A percentile compares a stretch with the other conserved stretches of the same genome.
Conservation (phyloP, 2,329 filamentous ascomycete genomes). For the Fusarium tricinctum region DNA sequence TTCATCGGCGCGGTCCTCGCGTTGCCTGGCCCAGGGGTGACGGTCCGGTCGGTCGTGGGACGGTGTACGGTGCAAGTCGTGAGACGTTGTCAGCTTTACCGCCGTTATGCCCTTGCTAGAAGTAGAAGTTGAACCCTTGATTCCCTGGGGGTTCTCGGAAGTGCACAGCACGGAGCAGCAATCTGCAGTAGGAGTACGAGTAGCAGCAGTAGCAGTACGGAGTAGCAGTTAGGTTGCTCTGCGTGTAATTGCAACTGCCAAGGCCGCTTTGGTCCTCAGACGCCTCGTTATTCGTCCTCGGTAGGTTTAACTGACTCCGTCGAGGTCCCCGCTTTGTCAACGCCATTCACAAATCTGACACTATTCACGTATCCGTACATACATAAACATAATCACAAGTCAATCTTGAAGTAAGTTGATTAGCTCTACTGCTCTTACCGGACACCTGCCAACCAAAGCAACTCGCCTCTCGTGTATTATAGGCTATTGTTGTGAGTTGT, state of each 20-base stretch:
- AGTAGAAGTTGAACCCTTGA: constrained; percentile 12
- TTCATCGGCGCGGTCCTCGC: constrained; percentile 35
- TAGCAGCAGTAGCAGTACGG: constrained; percentile 2
- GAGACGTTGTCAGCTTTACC: constrained; percentile 44
- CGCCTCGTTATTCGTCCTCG: constrained; percentile 24
- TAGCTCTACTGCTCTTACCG: constrained; percentile 7
- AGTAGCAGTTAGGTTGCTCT: constrained; percentile 10
- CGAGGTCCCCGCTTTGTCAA: constrained; percentile 21
- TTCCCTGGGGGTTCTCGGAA: constrained; percentile 22
- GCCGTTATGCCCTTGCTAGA: constrained; percentile 30
- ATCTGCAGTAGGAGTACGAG: constrained; percentile 23
- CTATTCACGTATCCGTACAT: constrained; percentile 32
- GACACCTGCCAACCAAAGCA: constrained; percentile 15
- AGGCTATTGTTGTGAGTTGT: constrained; percentile 23
- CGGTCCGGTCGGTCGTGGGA: constrained; percentile 36
- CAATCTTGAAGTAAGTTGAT: constrained; percentile 9
- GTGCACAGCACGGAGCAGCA: constrained; percentile 18
- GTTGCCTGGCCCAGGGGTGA: constrained; percentile 45
- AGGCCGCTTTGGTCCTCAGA: constrained; percentile 19
- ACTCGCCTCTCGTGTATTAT: background rate
- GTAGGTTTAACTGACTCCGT: constrained; percentile 11
- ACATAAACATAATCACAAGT: constrained; percentile 20
- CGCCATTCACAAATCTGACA: constrained; percentile 41
- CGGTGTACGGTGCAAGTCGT: constrained; percentile 32
- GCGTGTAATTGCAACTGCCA: constrained; percentile 22